Conservation (phyloP, 768 basidiomycete species). For the Psilocybe sp. region DNA sequence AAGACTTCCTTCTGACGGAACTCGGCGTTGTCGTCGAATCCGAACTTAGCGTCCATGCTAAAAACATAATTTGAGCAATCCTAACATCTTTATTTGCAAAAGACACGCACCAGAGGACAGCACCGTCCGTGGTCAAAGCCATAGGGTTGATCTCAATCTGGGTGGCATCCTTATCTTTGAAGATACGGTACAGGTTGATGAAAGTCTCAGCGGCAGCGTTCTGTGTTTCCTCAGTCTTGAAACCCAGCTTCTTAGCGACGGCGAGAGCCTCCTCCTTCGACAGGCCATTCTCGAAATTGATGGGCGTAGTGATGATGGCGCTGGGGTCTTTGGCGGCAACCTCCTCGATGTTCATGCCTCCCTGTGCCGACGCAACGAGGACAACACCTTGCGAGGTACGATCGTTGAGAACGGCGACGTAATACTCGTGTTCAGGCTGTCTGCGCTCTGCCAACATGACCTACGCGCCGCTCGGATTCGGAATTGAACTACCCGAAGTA, state of each 20-base stretch:
- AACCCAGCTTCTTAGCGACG: conserved; percentile 89
- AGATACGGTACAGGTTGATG: conserved; percentile 90
- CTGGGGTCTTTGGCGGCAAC: conserved; percentile 93
- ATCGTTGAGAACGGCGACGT: conserved; percentile 95
- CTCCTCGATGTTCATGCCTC: conserved; percentile 99
- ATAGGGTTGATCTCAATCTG: conserved; percentile 99
- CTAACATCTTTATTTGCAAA: conserved; percentile 1
- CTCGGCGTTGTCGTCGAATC: conserved; percentile 99
- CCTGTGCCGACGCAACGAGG: conserved; percentile 89
- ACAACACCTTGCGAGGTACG: conserved; percentile 86
- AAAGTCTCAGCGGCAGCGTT: conserved; percentile 92
- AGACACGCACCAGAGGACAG: conserved; percentile 79
- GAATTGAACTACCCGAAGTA: not conserved
- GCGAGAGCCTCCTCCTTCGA: conserved; percentile 65
- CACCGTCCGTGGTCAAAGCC: conserved; percentile 87
- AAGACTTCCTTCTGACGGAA: conserved; percentile 95
- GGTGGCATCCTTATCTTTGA: conserved; percentile 98
- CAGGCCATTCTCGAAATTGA: conserved; percentile 81
- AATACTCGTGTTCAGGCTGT: conserved; percentile 94
- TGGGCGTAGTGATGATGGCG: conserved; percentile 94
- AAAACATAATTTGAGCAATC: conserved; percentile 6
- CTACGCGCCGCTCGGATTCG: conserved; percentile 32
- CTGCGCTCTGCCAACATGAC: conserved; percentile 98
- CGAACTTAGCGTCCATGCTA: conserved; percentile 99
- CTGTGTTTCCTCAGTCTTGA: conserved; percentile 68